Evolutionary conservation across 805 yeast species (phyloP).

Genomic region (Starmerella sp.): DNA sequence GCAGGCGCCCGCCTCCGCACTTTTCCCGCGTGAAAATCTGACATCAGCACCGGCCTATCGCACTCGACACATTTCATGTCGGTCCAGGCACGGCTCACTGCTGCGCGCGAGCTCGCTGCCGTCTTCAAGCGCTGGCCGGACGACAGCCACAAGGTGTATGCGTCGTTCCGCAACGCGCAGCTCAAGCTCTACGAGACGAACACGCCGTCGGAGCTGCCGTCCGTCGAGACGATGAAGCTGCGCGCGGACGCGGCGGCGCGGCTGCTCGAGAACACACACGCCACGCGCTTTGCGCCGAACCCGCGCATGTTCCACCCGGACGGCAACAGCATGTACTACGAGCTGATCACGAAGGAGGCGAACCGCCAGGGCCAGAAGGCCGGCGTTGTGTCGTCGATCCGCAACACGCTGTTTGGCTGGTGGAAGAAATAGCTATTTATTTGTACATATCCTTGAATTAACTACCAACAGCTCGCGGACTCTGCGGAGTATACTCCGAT

Average conservation of each 20-base stretch:
- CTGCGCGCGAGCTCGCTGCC: conserved; percentile 21
- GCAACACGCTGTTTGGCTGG: conserved; percentile 63
- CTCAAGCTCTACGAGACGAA: conserved; percentile 32
- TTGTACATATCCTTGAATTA: too few relatives aligned
- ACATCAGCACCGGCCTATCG: too few relatives aligned
- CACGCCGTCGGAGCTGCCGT: conserved; percentile 21
- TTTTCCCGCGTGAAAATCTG: too few relatives aligned
- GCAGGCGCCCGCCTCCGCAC: too few relatives aligned
- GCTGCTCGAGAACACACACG: conserved; percentile 18
- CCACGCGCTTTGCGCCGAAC: conserved; percentile 22
- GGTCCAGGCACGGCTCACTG: conserved; percentile 17
- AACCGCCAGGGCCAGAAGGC: conserved; percentile 51
- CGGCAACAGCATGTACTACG: conserved; percentile 74
- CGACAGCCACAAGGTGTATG: conserved; percentile 39
- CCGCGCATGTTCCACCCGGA: conserved; percentile 64
- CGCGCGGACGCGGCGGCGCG: conserved; percentile 22
- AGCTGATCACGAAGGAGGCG: conserved; percentile 56
- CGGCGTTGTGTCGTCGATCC: conserved; percentile 47
- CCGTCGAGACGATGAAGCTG: conserved; percentile 20
- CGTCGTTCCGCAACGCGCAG: conserved; percentile 39
- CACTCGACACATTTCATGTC: conserved; percentile 21
- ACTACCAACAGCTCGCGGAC: too few relatives aligned
- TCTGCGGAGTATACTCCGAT: too few relatives aligned
- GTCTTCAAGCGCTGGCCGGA: conserved; percentile 27
- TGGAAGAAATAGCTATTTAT: conserved; percentile 21